Evolutionary conservation across 2,329 filamentous ascomycete species (phyloP).

Genomic region (Botrytis medusae): DNA sequence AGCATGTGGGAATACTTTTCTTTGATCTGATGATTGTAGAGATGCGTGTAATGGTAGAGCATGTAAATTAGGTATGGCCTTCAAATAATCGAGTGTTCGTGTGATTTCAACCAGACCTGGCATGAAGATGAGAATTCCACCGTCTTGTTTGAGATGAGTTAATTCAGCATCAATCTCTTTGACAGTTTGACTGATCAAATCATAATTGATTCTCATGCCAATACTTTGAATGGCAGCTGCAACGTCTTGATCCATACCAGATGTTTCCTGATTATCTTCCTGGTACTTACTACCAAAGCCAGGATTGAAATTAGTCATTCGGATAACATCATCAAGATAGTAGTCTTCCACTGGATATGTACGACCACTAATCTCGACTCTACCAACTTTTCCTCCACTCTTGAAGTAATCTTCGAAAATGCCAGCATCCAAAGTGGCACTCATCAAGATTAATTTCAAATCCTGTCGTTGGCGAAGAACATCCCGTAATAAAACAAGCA

Average conservation of each 20-base stretch:
- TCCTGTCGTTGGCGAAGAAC: conserved; percentile 73
- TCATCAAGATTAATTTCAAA: conserved; percentile 92
- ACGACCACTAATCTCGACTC: conserved; percentile 82
- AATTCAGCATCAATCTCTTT: conserved; percentile 79
- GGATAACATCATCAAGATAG: conserved; percentile 85
- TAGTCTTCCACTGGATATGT: conserved; percentile 89
- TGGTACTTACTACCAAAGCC: conserved; percentile 43
- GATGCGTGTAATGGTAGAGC: conserved; percentile 90
- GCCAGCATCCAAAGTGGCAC: conserved; percentile 85
- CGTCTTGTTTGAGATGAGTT: conserved; percentile 61
- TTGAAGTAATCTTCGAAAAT: conserved; percentile 85
- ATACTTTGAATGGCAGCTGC: conserved; percentile 70
- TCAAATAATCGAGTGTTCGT: conserved; percentile 69
- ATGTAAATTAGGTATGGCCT: conserved; percentile 65
- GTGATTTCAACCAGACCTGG: conserved; percentile 92
- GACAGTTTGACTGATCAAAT: conserved; percentile 77
- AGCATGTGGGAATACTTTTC: conserved; percentile 75
- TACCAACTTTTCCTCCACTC: conserved; percentile 67
- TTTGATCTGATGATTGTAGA: conserved; percentile 83
- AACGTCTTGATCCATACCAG: conserved; percentile 55
- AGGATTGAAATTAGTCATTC: conserved; percentile 69
- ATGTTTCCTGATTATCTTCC: conserved; percentile 46
- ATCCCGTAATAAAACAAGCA: conserved; percentile 82
- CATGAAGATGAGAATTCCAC: conserved; percentile 92
- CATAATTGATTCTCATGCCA: conserved; percentile 88